These are phyloP conservation scores for Pisolithus orientalis DNA, from an alignment of 768 basidiomycete genomes.

Conservation along the genomic window DNA sequence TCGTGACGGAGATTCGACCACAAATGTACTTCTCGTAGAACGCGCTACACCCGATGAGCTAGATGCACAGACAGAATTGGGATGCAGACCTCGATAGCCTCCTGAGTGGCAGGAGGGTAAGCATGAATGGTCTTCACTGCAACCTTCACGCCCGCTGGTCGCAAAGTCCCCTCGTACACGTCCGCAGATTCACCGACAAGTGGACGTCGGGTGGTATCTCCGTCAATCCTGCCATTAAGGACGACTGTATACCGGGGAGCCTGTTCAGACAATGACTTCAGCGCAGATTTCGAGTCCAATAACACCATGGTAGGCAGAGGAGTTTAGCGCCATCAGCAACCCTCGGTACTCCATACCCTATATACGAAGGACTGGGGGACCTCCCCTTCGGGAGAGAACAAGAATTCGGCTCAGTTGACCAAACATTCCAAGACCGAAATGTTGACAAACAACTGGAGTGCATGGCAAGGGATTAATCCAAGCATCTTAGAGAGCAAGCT, in stretches of 20 bases:
- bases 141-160: background rate
- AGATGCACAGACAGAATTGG: too few relatives aligned
- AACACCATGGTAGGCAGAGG: background rate
- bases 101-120: too few relatives aligned
- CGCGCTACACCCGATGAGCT: background rate
- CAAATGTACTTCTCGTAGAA: background rate
- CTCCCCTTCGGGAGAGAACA: too few relatives aligned
- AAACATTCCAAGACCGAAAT: too few relatives aligned
- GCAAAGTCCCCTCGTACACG: background rate
- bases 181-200: background rate
- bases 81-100: background rate
- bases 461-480: too few relatives aligned
- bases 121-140: background rate
- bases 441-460: too few relatives aligned
- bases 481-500: too few relatives aligned
- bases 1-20: background rate
- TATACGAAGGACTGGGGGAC: too few relatives aligned
- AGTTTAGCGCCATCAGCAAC: too few relatives aligned
- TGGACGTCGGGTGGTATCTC: background rate
- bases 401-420: too few relatives aligned
- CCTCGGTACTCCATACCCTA: too few relatives aligned
- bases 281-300: background rate
- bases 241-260: background rate
- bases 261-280: background rate
- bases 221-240: background rate